Evolutionary conservation across 2,329 filamentous ascomycete species (phyloP).

Genomic region (Ascochyta fabae): DNA sequence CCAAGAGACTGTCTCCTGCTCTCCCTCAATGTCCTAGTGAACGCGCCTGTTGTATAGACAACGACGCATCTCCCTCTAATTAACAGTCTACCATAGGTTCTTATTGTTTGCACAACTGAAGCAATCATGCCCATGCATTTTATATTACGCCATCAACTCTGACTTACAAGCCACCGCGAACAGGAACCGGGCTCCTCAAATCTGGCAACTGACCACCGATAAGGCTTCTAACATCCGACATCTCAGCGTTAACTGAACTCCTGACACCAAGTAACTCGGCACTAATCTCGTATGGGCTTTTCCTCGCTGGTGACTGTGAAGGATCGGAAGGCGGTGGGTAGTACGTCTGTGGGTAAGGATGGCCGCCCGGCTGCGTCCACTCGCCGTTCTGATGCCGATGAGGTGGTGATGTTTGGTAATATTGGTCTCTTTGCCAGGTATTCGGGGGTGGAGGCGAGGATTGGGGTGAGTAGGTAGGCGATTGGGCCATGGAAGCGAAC

Average conservation of each 20-base stretch:
- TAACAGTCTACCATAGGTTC: too few relatives aligned
- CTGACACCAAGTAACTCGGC: not conserved
- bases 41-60: too few relatives aligned
- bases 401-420: too few relatives aligned
- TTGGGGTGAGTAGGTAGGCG: constrained; percentile 9
- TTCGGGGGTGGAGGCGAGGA: constrained; percentile 4
- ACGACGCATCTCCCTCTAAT: too few relatives aligned
- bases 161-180: not conserved
- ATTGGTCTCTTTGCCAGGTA: not conserved
- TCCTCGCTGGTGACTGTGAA: not conserved
- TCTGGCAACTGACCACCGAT: not conserved
- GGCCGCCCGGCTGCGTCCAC: too few relatives aligned
- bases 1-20: too few relatives aligned
- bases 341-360: too few relatives aligned
- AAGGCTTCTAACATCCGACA: not conserved
- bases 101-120: not conserved
- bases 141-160: not conserved
- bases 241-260: not conserved
- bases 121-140: not conserved
- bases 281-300: not conserved
- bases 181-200: not conserved
- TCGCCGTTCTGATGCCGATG: too few relatives aligned
- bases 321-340: too few relatives aligned
- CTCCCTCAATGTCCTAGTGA: too few relatives aligned
- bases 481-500: constrained; percentile 4